Base-by-base conservation (phyloP, 768 basidiomycete species). In the Russula vinacea region DNA sequence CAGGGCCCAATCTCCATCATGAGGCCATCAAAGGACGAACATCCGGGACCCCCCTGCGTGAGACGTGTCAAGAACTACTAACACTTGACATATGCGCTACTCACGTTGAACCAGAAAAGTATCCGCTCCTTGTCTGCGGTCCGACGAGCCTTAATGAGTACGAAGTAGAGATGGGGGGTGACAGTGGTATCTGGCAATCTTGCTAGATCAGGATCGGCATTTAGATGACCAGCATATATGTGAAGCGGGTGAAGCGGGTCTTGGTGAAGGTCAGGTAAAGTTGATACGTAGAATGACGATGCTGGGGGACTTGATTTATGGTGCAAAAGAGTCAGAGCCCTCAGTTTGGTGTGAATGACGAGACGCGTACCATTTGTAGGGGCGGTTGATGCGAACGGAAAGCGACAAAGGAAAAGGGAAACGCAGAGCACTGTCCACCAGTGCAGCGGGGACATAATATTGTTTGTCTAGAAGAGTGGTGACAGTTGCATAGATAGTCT, bases 1-100 rank as follows among this genome's bases (percentile, higher is more conserved):
- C 93, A 96, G 5, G 96, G 95, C 0, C 96, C 96, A n/a, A 95
- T 81, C 70, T 98, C 96, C 93, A 98, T 95, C 88, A 98, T 89
- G 19, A 94, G 81, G 2, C 96, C 96, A 70, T 98, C 96, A 72
- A 98, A 98, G 1, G 92, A 94, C 0, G 94, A 97, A 74, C 97
- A 98, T 33, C 97, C 97, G 22, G 96, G 96, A 1, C 96, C 96
- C 22, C 94, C 94, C 92, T 95, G 69, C 22, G 51, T 13, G 47
- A 17, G 35, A 56, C 42, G 37, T 24, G 24, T 56, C n/a, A 3
- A 44, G 6, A 42, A 61, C 40, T 22, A 55, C 39, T 24, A 33
- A 62, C 49, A 19, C 14, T 26, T 16, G 6, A 16, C 5, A 24
- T 40, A 19, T 33, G 19, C 60, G 51, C 33, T n/a, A n/a, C 87